Conservation (phyloP, 139 green algal species). For the Chlamydomonas asymmetrica region DNA sequence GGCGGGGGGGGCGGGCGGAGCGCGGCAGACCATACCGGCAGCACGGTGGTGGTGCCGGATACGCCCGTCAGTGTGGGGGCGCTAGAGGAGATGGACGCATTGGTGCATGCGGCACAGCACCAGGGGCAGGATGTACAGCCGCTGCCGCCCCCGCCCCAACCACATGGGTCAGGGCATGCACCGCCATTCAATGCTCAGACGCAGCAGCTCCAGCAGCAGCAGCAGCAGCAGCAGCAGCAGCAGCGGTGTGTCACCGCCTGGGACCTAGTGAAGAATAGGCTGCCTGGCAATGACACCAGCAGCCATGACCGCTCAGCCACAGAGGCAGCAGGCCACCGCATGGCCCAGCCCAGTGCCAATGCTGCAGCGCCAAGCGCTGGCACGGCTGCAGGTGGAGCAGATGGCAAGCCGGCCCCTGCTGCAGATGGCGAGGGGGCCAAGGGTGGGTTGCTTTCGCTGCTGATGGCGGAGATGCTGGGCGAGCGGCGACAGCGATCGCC, state of each 20-base stretch:
- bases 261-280: too few relatives aligned
- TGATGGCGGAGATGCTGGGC: neutral
- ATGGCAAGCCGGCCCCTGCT: too few relatives aligned
- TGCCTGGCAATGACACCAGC: neutral
- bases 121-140: too few relatives aligned
- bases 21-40: neutral
- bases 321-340: neutral
- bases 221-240: neutral
- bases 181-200: too few relatives aligned
- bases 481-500: neutral
- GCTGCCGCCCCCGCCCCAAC: too few relatives aligned
- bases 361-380: too few relatives aligned
- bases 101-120: too few relatives aligned
- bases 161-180: neutral
- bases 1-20: neutral
- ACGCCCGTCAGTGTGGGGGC: neutral
- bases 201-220: neutral
- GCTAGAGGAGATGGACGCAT: slow-evolving; percentile 12
- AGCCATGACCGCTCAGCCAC: neutral
- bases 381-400: too few relatives aligned
- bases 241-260: neutral
- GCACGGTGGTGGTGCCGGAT: neutral
- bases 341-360: neutral
- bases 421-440: too few relatives aligned
- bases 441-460: too few relatives aligned